phyloP scores from a whole-genome alignment of 345 rosid species.

The Rubroshorea leprosula region DNA sequence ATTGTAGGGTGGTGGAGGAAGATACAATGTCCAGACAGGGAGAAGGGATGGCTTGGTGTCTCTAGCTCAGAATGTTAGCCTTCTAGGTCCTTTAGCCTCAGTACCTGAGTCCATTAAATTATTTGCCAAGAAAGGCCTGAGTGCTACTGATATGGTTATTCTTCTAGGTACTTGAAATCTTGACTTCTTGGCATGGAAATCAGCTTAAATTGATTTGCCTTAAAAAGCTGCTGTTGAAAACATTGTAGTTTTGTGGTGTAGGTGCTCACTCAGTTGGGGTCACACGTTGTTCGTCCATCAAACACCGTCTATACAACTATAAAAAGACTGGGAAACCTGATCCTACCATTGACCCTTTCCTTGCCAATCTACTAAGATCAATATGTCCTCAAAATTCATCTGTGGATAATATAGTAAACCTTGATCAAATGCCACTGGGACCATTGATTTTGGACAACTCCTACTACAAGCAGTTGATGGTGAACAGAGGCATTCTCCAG shows the following conservation, averaged over 20 bases:
- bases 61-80: conserved; percentile 19
- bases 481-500: conserved; percentile 36
- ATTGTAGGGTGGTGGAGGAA: conserved; percentile 29
- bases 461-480: conserved; percentile 35
- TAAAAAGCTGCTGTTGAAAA: background rate
- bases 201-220: background rate
- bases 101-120: conserved; percentile 11
- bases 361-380: conserved; percentile 19
- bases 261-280: conserved; percentile 61
- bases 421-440: conserved; percentile 39
- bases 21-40: conserved; percentile 44
- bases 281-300: conserved; percentile 44
- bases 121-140: conserved; percentile 35
- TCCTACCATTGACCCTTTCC: conserved; percentile 39
- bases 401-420: conserved; percentile 1
- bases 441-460: conserved; percentile 43
- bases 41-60: conserved; percentile 37
- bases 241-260: background rate
- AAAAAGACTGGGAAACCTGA: conserved; percentile 41
- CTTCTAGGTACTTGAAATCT: conserved; percentile 41
- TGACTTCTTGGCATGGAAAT: background rate
- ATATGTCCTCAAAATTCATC: conserved; percentile 19
- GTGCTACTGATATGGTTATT: conserved; percentile 41
- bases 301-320: conserved; percentile 51
- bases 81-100: conserved; percentile 24